A percentile compares a stretch with the other conserved stretches of the same genome.
phyloP scores from a whole-genome alignment of 1,284 basidiomycete species.

The Apiotrichum gracile region DNA sequence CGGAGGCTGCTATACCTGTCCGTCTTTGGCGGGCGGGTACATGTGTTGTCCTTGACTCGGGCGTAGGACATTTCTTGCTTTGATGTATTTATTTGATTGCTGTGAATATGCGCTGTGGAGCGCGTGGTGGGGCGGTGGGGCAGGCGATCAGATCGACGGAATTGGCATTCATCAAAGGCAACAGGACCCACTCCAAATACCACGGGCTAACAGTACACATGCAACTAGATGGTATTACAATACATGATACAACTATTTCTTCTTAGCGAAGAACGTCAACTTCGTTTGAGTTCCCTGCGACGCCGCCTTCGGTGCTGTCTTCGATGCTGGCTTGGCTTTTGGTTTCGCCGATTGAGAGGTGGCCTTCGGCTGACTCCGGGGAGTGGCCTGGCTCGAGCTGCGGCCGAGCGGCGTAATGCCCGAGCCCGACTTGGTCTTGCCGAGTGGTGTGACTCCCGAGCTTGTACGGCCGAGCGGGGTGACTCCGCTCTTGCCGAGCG shows the following conservation, averaged over 20 bases:
- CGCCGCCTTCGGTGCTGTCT: neutral
- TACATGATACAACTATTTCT: neutral
- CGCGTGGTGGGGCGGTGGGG: too few species aligned
- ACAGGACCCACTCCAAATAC: too few species aligned
- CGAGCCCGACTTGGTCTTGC: too few species aligned
- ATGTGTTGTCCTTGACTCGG: conserved; percentile 40
- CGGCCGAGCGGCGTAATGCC: too few species aligned
- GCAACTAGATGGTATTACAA: too few species aligned
- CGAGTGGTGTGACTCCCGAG: too few species aligned
- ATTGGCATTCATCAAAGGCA: too few species aligned
- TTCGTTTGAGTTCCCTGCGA: neutral
- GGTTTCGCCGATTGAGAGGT: neutral
- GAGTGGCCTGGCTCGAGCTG: too few species aligned
- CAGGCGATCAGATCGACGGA: too few species aligned
- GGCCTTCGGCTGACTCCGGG: too few species aligned
- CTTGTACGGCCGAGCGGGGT: neutral
- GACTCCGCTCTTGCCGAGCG: neutral
- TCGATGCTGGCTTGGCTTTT: neutral
- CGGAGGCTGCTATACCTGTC: conserved; percentile 26
- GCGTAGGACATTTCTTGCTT: conserved; percentile 26
- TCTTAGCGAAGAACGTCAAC: neutral
- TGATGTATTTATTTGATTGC: neutral
- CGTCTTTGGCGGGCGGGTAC: conserved; percentile 21
- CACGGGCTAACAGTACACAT: too few species aligned
- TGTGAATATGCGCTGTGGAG: too few species aligned